Evolutionary conservation across 2,329 filamentous ascomycete species (phyloP), one percentile per base, ranked within the genome.

Genomic region (Cladosporium sp.): DNA sequence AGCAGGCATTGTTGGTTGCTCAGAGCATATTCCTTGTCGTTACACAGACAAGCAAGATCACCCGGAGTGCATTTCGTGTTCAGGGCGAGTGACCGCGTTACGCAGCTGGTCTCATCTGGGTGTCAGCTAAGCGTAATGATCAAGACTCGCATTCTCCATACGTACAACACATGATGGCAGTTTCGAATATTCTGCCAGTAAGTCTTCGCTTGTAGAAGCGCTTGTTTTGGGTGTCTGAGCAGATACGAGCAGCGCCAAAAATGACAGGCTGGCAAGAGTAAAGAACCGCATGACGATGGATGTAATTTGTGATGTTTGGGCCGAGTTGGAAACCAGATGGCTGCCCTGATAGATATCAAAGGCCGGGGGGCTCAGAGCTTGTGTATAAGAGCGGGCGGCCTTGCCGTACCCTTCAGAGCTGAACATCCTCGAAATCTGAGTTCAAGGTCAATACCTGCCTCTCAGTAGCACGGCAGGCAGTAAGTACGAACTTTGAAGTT

Each of bases 141-240:
- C 10, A 14, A 30, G 16, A 28, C 28, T 23, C 32, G 11, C 34
- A n/a, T 2, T 34, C 7, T 16, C 18, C 11, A 36, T 57, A 57
- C 53, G 30, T 16, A 57, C 53, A 14, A 57, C 53, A 36, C 53
- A 57, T 36, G 30, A 23, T 36, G 53, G 53, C 53, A 57, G 21
- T 14, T 39, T 23, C 11, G 53, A n/a, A 36, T 39, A 18, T 23
- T 57, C 53, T 30, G 53, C 53, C 10, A 57, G 28, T n/a, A 57
- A 18, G 7, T 32, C 53, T 8, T 36, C 21, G n/a, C 11, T 21
- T 4, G 28, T 10, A 23, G 32, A 18, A 32, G 25, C 16, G 14
- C 21, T 8, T 25, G 53, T 57, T n/a, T n/a, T 23, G n/a, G 53
- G 39, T 25, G 53, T 23, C 25, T 57, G 53, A 16, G 53, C 53